Conservation (phyloP, 768 basidiomycete species). For the Rickenella mellea region DNA sequence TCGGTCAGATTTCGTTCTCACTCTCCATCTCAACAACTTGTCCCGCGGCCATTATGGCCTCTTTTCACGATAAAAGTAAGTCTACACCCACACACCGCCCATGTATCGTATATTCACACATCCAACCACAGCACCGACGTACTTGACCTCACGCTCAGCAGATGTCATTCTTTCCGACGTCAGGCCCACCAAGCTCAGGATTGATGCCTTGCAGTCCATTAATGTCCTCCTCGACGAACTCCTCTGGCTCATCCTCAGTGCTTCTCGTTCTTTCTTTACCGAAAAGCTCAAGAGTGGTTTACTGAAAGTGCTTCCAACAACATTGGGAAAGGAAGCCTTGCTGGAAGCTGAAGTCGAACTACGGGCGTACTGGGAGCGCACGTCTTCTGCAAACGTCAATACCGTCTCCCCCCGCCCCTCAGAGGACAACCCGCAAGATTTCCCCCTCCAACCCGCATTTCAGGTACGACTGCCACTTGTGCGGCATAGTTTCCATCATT, state of each 20-base stretch:
- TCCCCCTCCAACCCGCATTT: slow-evolving; percentile 66
- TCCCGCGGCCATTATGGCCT: too few relatives aligned
- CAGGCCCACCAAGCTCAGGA: slow-evolving; percentile 78
- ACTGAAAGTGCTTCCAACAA: slow-evolving; percentile 63
- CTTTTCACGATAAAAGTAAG: too few relatives aligned
- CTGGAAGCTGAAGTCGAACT: slow-evolving; percentile 91
- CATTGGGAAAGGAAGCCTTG: slow-evolving; percentile 84
- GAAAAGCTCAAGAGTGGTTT: slow-evolving; percentile 66
- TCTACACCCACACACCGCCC: too few relatives aligned
- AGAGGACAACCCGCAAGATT: slow-evolving; percentile 47
- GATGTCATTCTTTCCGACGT: slow-evolving; percentile 90
- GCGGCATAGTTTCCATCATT: neutral
- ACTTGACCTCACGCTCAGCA: slow-evolving; percentile 76
- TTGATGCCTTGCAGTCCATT: slow-evolving; percentile 67
- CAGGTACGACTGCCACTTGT: slow-evolving; percentile 40
- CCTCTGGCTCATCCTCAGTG: slow-evolving; percentile 59
- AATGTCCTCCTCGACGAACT: slow-evolving; percentile 83
- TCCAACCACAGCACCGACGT: slow-evolving; percentile 57
- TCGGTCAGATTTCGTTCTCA: too few relatives aligned
- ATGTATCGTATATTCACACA: too few relatives aligned
- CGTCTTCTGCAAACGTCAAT: slow-evolving; percentile 27
- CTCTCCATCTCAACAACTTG: too few relatives aligned
- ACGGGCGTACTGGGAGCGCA: slow-evolving; percentile 81
- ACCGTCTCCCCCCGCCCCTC: slow-evolving; percentile 18
- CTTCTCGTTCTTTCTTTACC: slow-evolving; percentile 60